Conservation (phyloP, 768 basidiomycete species). For the Termitomyces sp. region DNA sequence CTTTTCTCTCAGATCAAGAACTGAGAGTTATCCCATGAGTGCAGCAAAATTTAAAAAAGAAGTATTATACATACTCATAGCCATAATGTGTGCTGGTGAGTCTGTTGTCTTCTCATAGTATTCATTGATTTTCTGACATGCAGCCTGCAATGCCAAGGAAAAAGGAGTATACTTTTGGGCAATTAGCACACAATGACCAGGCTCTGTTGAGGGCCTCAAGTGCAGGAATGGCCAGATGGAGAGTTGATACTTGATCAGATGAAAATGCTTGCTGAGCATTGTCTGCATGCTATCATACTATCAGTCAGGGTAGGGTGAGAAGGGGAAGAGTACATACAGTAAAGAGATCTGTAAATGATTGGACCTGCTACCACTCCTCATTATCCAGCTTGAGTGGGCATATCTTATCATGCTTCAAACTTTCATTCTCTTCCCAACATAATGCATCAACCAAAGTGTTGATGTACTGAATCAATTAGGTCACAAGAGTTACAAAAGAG, state of each 20-base stretch:
- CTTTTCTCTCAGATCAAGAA: too few species aligned
- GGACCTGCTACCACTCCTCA: not conserved
- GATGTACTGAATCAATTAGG: not conserved
- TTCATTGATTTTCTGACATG: too few species aligned
- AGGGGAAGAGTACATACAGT: conserved; percentile 1
- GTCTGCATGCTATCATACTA: not conserved
- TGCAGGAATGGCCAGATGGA: conserved; percentile 6
- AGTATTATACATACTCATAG: too few species aligned
- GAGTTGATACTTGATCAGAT: not conserved
- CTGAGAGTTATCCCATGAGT: too few species aligned
- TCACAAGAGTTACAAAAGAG: too few species aligned
- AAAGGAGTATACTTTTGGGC: not conserved
- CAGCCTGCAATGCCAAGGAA: too few species aligned
- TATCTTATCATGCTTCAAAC: not conserved
- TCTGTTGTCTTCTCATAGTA: too few species aligned
- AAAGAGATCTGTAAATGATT: not conserved
- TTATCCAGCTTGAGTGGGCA: not conserved
- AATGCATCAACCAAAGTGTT: not conserved
- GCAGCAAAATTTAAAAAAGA: too few species aligned
- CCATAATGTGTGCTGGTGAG: too few species aligned
- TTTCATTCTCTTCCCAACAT: not conserved
- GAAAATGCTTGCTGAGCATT: too few species aligned
- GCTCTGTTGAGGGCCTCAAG: not conserved
- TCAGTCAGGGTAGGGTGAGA: not conserved
- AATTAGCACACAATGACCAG: not conserved